Base-by-base conservation (phyloP, 164 flowering plant species). In the Chimonanthus salicifolius region DNA sequence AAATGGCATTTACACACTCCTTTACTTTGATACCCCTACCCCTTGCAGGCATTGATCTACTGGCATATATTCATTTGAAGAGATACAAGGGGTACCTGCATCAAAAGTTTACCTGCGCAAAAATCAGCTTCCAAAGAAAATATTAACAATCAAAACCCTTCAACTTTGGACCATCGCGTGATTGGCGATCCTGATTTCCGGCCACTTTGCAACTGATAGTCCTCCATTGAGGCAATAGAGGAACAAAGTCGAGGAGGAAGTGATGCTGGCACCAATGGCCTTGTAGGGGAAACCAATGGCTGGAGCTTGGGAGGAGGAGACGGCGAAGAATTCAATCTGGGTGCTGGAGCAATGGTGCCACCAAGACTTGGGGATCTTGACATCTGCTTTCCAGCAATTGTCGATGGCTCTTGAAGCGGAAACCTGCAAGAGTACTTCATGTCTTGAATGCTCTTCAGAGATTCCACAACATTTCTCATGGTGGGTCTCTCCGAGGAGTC, bases 401-500 rank as follows among this genome's bases (percentile, higher is more conserved):
- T 67, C 6, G 81, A 86, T 7, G 98, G 98, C 69, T 94, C 97
- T 82, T 89, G 97, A 71, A 94, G 79, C 16, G 97, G 98, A 70
- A 88, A 91, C 51, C 90, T 78, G 64, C 86, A 75, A 0, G 94
- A 79, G 62, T 83, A 80, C 78, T 89, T 92, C 86, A 95, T 82
- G 74, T 92, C 96, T 77, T 92, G 98, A 62, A 95, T 82, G 63
- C 76, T 72, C 79, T 86, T 90, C 47, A 95, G 92, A 74, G 85
- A 81, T 64, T 92, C 92, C 2, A 86, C 92, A 5, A 95, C 77
- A 8, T 79, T 84, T 82, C 98, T 84, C 96, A 91, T 95, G 5
- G 96, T 95, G 43, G 99, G 99, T 72, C 99, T 82, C 58, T 88
- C 97, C 3, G 88, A 87, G 43, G 99, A 94, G 44, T 95, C 98